phyloP scores from a whole-genome alignment of 2,329 filamentous ascomycete species.

The Pseudopithomyces chartarum region DNA sequence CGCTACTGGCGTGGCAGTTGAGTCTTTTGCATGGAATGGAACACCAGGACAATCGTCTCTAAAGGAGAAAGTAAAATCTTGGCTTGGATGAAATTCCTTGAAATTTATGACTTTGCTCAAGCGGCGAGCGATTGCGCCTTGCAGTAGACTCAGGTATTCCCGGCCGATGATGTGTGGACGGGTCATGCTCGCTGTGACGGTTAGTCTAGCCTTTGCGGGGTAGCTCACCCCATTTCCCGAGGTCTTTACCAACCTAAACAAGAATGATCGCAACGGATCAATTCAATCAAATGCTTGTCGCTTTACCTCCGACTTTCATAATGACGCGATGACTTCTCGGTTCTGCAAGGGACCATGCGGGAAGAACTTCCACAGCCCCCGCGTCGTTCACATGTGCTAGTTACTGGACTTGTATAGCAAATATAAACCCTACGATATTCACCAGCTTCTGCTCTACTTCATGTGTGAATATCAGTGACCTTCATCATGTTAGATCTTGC shows the following conservation, averaged over 20 bases:
- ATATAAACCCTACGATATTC: not conserved
- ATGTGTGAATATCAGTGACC: not conserved
- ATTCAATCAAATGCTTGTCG: not conserved
- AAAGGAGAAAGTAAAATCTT: constrained; percentile 31
- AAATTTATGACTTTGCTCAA: too few species aligned
- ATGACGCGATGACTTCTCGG: constrained; percentile 8
- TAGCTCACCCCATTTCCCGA: constrained; percentile 9
- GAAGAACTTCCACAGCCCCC: not conserved
- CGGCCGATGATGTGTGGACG: constrained; percentile 4
- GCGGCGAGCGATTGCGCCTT: not conserved
- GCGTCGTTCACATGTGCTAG: not conserved
- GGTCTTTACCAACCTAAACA: not conserved
- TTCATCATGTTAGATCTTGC: not conserved
- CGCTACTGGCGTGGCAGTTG: constrained; percentile 14
- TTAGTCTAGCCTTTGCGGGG: constrained; percentile 1
- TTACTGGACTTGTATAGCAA: not conserved
- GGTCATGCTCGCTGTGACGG: not conserved
- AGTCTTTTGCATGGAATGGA: constrained; percentile 33
- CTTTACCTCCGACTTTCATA: not conserved
- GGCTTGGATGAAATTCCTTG: constrained; percentile 18
- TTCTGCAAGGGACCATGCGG: not conserved
- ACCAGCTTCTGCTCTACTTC: not conserved
- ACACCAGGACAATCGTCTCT: constrained; percentile 16
- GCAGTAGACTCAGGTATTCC: not conserved
- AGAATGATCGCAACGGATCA: not conserved